Percentiles rank a stretch among this genome's conserved stretches.
Conservation (phyloP, 2,329 filamentous ascomycete species). For the Monosporascus sp. region DNA sequence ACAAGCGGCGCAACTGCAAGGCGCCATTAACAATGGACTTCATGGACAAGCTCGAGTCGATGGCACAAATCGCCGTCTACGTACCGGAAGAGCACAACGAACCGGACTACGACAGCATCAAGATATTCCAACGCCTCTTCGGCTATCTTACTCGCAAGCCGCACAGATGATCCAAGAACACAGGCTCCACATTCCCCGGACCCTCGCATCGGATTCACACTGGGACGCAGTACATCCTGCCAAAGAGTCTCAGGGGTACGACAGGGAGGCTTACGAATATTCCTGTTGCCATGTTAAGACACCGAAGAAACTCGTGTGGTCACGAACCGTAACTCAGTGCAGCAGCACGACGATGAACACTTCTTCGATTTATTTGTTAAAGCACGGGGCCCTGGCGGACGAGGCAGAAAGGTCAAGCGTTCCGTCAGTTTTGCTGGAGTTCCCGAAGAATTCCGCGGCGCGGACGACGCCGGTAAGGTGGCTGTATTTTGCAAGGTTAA, state of each 20-base stretch:
- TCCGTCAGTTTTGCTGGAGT: not conserved
- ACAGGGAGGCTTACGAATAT: conserved; percentile 13
- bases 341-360: not conserved
- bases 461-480: conserved; percentile 2
- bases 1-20: too few species aligned
- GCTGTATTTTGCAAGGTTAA: not conserved
- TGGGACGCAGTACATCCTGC: conserved; percentile 7
- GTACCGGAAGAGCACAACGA: conserved; percentile 1
- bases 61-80: conserved; percentile 4
- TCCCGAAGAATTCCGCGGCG: not conserved
- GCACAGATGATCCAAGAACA: conserved; percentile 5
- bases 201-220: conserved; percentile 3
- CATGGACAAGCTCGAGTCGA: conserved; percentile 9
- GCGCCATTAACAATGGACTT: too few species aligned
- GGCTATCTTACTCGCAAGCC: conserved; percentile 4
- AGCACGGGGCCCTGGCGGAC: not conserved
- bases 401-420: not conserved
- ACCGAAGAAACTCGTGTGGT: not conserved
- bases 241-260: conserved; percentile 7
- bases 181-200: conserved; percentile 3
- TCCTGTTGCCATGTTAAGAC: not conserved
- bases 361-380: not conserved
- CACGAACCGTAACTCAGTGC: not conserved
- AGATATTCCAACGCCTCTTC: conserved; percentile 11
- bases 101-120: conserved; percentile 2